Base-by-base conservation (phyloP, 2,329 filamentous ascomycete genomes). In the Microthyrium microscopicum region DNA sequence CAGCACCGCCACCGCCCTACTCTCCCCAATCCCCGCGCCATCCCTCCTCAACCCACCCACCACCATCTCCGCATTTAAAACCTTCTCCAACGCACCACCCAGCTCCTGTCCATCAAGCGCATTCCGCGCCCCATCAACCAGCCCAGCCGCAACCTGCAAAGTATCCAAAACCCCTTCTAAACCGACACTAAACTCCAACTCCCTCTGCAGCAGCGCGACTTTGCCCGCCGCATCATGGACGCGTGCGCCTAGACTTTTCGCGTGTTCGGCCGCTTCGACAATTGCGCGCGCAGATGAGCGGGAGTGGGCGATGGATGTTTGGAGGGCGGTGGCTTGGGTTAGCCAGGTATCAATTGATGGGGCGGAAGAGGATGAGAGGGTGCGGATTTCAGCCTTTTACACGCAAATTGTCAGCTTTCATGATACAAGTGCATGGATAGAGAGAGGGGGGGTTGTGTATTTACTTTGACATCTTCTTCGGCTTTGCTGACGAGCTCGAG, bases 311-410 rank as follows among this genome's bases (percentile, higher is more conserved):
- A 94, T 87, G 49, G 94, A 87, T 40, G 76, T 70, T 52, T 92
- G 82, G 5, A 94, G 68, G 33, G 76, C 72, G 54, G 82, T 82
- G 30, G 85, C 83, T 52, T 89, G 82, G 33, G 66, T 60, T 36
- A 91, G 80, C 87, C 87, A 95, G 33, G 75, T 70, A 48, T 83
- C 78, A 32, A 93, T 77, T 46, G 91, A 78, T 25, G 75, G 70
- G 36, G 76, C 78, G 13, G 74, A 78, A 42, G 83, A 73, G 48
- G 73, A 70, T 54, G 85, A 91, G 40, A 89, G 70, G 16, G 61
- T 54, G 42, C 75, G 77, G 38, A 95, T 77, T 45, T 91, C 75
- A 39, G 66, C 57, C 73, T 80, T 26, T 12, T 11, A 9, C 15
- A 26, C 12, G 16, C 27, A 25, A 32, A 8, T 25, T 27, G 15